Evolutionary conservation across 2,329 filamentous ascomycete species (phyloP).

Genomic region (Sarocladium strictum): DNA sequence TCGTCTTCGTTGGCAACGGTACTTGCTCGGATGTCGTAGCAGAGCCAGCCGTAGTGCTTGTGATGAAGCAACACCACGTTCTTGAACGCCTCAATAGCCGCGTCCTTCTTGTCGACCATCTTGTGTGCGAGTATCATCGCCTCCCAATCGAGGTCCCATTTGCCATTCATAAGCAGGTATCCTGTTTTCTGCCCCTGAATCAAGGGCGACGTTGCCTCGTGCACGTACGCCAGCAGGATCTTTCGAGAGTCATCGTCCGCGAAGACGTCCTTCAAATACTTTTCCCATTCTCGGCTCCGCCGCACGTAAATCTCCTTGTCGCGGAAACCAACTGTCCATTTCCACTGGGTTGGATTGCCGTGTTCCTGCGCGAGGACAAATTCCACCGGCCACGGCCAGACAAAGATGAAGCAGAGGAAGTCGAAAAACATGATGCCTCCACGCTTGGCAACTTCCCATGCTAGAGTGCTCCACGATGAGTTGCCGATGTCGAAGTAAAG

Average conservation of each 20-base stretch:
- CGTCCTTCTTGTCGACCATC: constrained; percentile 58
- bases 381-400: constrained; percentile 68
- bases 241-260: constrained; percentile 44
- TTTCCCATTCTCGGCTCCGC: constrained; percentile 68
- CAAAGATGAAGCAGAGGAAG: constrained; percentile 59
- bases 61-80: constrained; percentile 65
- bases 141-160: constrained; percentile 85
- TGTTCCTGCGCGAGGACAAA: constrained; percentile 58
- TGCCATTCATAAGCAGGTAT: constrained; percentile 75
- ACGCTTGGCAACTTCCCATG: constrained; percentile 52
- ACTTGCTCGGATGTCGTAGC: constrained; percentile 52
- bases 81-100: constrained; percentile 61
- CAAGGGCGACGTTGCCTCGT: constrained; percentile 62
- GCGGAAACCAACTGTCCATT: constrained; percentile 69
- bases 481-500: constrained; percentile 56
- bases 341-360: constrained; percentile 65
- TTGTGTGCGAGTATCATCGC: constrained; percentile 70
- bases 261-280: constrained; percentile 49
- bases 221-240: constrained; percentile 56
- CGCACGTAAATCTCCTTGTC: constrained; percentile 76
- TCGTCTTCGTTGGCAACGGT: constrained; percentile 51
- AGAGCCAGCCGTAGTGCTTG: constrained; percentile 61
- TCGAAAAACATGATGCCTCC: constrained; percentile 66
- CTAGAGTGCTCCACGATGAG: constrained; percentile 51
- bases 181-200: constrained; percentile 74